Evolutionary conservation across 2,329 filamentous ascomycete genomes (phyloP).

Genomic region (Dactylellina sp.): DNA sequence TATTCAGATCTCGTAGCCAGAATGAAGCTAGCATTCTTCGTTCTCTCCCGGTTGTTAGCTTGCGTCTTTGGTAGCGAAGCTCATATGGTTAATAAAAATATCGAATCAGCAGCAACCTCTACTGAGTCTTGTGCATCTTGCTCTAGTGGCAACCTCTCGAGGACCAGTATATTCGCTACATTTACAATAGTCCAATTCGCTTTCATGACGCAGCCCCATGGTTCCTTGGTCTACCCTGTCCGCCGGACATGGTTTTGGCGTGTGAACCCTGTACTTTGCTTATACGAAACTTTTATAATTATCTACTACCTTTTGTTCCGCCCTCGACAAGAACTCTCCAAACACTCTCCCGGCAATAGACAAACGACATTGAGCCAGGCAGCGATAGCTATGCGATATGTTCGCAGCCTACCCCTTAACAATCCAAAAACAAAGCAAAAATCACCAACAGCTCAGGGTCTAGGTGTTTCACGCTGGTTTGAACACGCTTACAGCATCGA

Average conservation of each 20-base stretch:
- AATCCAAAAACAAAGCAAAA: too few relatives aligned
- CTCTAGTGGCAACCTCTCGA: not conserved
- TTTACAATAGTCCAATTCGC: conserved; percentile 5
- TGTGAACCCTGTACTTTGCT: conserved; percentile 11
- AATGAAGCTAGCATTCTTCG: too few relatives aligned
- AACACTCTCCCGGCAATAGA: not conserved
- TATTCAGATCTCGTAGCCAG: too few relatives aligned
- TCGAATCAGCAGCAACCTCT: too few relatives aligned
- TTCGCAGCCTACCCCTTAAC: not conserved
- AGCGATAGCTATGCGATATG: not conserved
- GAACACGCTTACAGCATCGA: not conserved
- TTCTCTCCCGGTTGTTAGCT: too few relatives aligned
- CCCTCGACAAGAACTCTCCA: not conserved
- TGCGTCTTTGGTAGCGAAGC: too few relatives aligned
- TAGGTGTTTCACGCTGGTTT: not conserved
- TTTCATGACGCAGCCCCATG: conserved; percentile 6
- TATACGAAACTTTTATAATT: conserved; percentile 11
- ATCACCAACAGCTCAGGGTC: too few relatives aligned
- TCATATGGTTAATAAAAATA: too few relatives aligned
- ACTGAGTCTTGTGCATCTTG: too few relatives aligned
- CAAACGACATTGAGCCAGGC: not conserved
- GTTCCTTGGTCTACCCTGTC: conserved; percentile 15
- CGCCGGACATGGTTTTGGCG: conserved; percentile 18
- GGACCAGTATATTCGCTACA: not conserved
- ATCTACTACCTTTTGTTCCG: not conserved